Conservation (phyloP, 2,329 filamentous ascomycete species). For the Lasiodiplodia sp. region DNA sequence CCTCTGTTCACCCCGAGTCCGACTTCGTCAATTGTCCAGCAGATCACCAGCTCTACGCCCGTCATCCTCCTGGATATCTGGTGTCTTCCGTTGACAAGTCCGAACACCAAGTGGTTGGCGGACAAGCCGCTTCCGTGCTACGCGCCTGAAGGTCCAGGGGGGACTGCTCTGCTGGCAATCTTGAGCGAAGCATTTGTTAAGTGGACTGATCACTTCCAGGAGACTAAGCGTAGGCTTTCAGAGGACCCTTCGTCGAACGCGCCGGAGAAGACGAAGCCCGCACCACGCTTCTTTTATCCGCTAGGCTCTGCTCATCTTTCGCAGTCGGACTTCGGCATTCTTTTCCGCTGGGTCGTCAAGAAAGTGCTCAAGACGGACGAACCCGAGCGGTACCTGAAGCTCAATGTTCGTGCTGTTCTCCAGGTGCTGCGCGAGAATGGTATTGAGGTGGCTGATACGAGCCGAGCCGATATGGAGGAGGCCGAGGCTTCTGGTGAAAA, state of each 20-base stretch:
- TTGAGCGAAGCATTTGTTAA: constrained; percentile 81
- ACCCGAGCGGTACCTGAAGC: constrained; percentile 78
- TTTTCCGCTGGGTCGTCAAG: constrained; percentile 74
- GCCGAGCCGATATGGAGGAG: constrained; percentile 48
- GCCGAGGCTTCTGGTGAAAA: constrained; percentile 34
- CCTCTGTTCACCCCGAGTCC: constrained; percentile 68
- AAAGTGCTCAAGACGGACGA: constrained; percentile 65
- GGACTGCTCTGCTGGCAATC: constrained; percentile 69
- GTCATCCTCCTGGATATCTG: constrained; percentile 80
- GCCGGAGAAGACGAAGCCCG: constrained; percentile 47
- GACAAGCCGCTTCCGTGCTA: constrained; percentile 78
- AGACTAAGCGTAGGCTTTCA: constrained; percentile 72
- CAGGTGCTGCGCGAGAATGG: constrained; percentile 65
- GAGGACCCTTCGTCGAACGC: constrained; percentile 58
- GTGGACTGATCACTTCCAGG: constrained; percentile 75
- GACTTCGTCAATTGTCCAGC: constrained; percentile 64
- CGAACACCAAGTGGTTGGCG: constrained; percentile 69
- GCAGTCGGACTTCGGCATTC: constrained; percentile 82
- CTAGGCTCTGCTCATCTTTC: constrained; percentile 77
- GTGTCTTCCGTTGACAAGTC: constrained; percentile 74
- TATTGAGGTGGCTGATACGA: constrained; percentile 51
- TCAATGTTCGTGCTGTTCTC: constrained; percentile 85
- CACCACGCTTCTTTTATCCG: constrained; percentile 78
- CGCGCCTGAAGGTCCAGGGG: constrained; percentile 56
- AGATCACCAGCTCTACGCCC: constrained; percentile 73